Evolutionary conservation across 2,329 filamentous ascomycete species (phyloP).

Genomic region (Microdochium nivale): DNA sequence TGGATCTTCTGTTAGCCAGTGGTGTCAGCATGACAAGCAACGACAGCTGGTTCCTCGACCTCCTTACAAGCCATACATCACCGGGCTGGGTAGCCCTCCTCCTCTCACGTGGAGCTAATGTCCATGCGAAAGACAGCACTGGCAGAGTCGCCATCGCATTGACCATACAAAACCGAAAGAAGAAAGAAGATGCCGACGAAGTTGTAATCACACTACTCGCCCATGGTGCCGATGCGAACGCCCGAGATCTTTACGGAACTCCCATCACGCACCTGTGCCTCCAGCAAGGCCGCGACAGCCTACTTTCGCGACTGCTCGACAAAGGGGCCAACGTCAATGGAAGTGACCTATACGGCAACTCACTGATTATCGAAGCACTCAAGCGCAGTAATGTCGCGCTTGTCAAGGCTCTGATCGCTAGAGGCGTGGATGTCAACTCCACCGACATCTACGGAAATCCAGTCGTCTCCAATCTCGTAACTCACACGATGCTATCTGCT

Average conservation of each 20-base stretch:
- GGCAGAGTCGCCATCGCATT: conserved; percentile 19
- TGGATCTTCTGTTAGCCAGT: conserved; percentile 15
- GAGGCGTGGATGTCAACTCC: conserved; percentile 7
- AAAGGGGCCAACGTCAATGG: conserved; percentile 1
- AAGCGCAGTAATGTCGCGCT: background rate
- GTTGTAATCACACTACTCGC: conserved; percentile 2
- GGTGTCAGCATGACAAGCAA: conserved; percentile 13
- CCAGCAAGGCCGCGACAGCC: background rate
- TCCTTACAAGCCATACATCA: conserved; percentile 4
- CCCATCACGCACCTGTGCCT: conserved; percentile 2
- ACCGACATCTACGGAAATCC: conserved; percentile 4
- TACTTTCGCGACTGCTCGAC: conserved; percentile 1
- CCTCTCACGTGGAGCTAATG: conserved; percentile 13
- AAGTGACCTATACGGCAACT: conserved; percentile 1
- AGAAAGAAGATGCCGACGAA: conserved; percentile 2
- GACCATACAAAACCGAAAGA: conserved; percentile 1
- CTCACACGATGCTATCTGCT: background rate
- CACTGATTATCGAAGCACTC: background rate
- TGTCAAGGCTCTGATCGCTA: conserved; percentile 6
- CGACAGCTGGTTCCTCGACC: conserved; percentile 13
- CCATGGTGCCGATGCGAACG: conserved; percentile 2
- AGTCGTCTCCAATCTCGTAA: conserved; percentile 14
- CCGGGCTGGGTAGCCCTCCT: conserved; percentile 6
- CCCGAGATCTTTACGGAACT: background rate
- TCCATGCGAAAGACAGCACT: conserved; percentile 17